These are phyloP conservation scores for Priceomyces medius DNA, from an alignment of 805 yeast genomes.

Conservation along the genomic window DNA sequence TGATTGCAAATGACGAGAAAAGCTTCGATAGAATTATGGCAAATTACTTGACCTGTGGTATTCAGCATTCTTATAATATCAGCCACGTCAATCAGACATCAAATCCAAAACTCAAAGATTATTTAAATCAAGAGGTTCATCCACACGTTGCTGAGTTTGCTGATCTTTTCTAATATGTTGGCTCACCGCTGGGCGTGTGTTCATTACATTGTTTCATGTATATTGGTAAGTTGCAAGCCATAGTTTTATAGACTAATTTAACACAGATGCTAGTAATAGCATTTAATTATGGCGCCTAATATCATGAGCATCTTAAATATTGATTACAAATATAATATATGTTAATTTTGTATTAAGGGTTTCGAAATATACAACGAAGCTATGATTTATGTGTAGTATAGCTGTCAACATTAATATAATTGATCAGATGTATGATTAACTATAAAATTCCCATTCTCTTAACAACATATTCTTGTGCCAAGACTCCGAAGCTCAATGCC, in stretches of 20 bases:
- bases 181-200: not conserved
- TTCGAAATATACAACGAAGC: not conserved
- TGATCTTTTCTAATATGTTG: conserved; percentile 33
- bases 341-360: not conserved
- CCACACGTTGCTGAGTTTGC: conserved; percentile 47
- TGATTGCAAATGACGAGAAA: conserved; percentile 39
- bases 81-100: not conserved
- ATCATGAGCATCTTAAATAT: not conserved
- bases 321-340: not conserved
- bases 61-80: conserved; percentile 17
- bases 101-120: conserved; percentile 1
- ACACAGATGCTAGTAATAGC: not conserved
- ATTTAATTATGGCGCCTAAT: not conserved
- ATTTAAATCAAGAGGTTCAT: conserved; percentile 22
- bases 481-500: conserved; percentile 73
- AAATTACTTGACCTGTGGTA: conserved; percentile 35
- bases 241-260: conserved; percentile 4
- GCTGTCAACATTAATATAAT: not conserved
- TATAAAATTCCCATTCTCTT: conserved; percentile 69
- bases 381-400: not conserved
- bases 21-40: conserved; percentile 40
- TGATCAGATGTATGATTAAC: too few relatives aligned
- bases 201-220: not conserved
- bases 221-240: not conserved
- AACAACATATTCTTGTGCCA: conserved; percentile 88